Evolutionary conservation across 169 alveolate genomes (phyloP).

Genomic region (Cytauxzoon felis): DNA sequence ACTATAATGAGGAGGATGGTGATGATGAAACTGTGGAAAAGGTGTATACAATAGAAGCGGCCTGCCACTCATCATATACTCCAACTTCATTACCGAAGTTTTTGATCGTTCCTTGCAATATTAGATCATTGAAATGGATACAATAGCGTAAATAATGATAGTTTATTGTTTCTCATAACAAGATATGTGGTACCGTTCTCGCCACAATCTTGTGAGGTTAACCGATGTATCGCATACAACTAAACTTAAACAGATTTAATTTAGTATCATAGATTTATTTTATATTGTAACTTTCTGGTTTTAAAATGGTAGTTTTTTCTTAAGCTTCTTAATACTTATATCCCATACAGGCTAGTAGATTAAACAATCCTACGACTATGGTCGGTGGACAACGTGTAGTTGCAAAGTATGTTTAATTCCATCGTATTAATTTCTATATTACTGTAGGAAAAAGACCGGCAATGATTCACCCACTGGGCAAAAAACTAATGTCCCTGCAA

Average conservation of each 20-base stretch:
- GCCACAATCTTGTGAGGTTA: too few species aligned
- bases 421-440: neutral
- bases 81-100: slow-evolving; percentile 64
- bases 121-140: slow-evolving; percentile 45
- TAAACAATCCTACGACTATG: slow-evolving; percentile 50
- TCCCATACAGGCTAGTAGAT: too few species aligned
- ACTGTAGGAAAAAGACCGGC: slow-evolving; percentile 24
- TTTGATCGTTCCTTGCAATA: slow-evolving; percentile 66
- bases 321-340: too few species aligned
- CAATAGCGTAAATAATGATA: too few species aligned
- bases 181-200: too few species aligned
- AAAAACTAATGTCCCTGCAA: slow-evolving; percentile 53
- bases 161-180: too few species aligned
- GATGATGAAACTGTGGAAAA: neutral
- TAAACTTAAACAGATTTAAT: too few species aligned
- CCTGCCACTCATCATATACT: slow-evolving; percentile 64
- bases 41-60: slow-evolving; percentile 36
- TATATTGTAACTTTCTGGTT: too few species aligned
- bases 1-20: slow-evolving; percentile 1
- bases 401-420: slow-evolving; percentile 5
- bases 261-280: too few species aligned
- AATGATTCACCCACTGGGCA: slow-evolving; percentile 36
- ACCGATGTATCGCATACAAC: too few species aligned
- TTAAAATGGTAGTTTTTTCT: too few species aligned
- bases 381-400: slow-evolving; percentile 63